A percentile compares a stretch with the other conserved stretches of the same genome.
Evolutionary conservation across 805 yeast genomes (phyloP).

Genomic region (Saturnispora besseyi): DNA sequence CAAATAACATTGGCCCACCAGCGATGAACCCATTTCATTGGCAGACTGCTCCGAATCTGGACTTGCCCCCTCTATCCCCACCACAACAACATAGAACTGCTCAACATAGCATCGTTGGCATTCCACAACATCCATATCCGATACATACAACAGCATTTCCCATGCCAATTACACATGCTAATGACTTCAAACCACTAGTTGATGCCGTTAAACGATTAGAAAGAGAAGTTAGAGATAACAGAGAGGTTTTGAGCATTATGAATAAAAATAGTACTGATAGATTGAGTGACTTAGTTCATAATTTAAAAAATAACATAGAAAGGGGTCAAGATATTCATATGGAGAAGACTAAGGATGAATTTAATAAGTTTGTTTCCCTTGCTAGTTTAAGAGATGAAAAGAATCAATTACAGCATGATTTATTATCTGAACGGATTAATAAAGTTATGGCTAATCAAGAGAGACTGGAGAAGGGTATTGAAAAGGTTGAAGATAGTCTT

Average conservation of each 20-base stretch:
- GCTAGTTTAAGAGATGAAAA: slow-evolving; percentile 6
- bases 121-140: slow-evolving; percentile 1
- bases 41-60: slow-evolving; percentile 4
- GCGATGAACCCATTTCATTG: neutral
- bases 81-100: slow-evolving; percentile 1
- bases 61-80: neutral
- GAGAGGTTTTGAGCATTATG: neutral
- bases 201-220: slow-evolving; percentile 1
- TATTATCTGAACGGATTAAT: slow-evolving; percentile 1
- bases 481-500: slow-evolving; percentile 1
- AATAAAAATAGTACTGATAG: slow-evolving; percentile 1
- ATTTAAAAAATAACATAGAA: neutral
- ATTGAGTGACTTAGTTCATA: neutral
- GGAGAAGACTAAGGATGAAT: slow-evolving; percentile 5
- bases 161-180: neutral
- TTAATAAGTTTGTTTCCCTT: slow-evolving; percentile 2
- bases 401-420: slow-evolving; percentile 1
- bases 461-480: slow-evolving; percentile 3
- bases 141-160: neutral
- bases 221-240: slow-evolving; percentile 2
- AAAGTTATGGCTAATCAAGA: slow-evolving; percentile 5
- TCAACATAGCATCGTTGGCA: slow-evolving; percentile 1
- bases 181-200: slow-evolving; percentile 1
- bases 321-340: neutral
- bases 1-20: neutral